phyloP scores from a whole-genome alignment of 768 basidiomycete genomes.

The Termitomyces sp. region DNA sequence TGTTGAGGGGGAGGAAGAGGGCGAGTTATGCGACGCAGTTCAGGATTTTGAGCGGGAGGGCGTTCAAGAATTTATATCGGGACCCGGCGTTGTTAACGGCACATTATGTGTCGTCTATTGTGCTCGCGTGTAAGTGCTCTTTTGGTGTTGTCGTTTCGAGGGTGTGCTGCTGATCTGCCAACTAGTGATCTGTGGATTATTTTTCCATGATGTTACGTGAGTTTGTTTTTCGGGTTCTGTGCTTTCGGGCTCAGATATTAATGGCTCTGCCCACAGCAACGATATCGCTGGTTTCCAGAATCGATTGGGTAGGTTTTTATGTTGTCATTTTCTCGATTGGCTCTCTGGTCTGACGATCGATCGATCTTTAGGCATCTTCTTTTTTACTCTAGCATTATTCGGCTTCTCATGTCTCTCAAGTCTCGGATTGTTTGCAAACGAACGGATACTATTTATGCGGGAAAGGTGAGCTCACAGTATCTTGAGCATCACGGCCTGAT shows the following conservation, averaged over 20 bases:
- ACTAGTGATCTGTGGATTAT: constrained; percentile 86
- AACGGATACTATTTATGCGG: constrained; percentile 96
- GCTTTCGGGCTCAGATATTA: not conserved
- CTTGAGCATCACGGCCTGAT: not conserved
- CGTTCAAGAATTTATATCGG: constrained; percentile 97
- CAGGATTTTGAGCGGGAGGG: constrained; percentile 87
- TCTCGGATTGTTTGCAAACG: constrained; percentile 90
- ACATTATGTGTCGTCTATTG: constrained; percentile 85
- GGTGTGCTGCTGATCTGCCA: not conserved
- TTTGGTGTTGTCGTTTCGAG: constrained; percentile 15
- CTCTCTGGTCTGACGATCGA: not conserved
- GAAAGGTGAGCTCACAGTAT: constrained; percentile 61
- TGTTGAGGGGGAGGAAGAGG: constrained; percentile 70
- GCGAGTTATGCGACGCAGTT: constrained; percentile 92
- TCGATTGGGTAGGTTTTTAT: constrained; percentile 58
- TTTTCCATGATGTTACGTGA: constrained; percentile 84
- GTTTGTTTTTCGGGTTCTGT: constrained; percentile 18
- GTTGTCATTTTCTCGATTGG: not conserved
- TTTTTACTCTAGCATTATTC: constrained; percentile 95
- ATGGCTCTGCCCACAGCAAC: constrained; percentile 40
- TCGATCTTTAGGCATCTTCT: constrained; percentile 70
- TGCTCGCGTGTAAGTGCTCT: constrained; percentile 68
- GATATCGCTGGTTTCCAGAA: constrained; percentile 99
- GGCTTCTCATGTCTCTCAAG: constrained; percentile 97
- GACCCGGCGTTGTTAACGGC: constrained; percentile 89